Conservation (phyloP, 2,329 filamentous ascomycete species). For the Endothia cerciana region DNA sequence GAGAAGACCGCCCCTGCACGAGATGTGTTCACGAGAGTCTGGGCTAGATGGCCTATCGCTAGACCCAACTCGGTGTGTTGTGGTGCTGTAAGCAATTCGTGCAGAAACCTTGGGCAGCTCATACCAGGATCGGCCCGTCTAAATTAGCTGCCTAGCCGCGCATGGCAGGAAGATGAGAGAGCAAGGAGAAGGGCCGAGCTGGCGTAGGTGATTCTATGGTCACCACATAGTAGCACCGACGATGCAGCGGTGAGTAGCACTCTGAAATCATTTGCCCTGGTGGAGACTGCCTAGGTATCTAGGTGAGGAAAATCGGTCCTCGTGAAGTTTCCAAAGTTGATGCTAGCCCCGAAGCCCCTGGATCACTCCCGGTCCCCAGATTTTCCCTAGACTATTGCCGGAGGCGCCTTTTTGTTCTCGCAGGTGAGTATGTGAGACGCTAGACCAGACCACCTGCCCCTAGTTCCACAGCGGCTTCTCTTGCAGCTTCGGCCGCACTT, state of each 20-base stretch:
- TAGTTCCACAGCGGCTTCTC: too few relatives aligned
- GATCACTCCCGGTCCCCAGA: background rate
- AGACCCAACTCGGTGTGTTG: background rate
- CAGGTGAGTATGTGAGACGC: background rate
- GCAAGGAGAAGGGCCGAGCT: slow-evolving; percentile 1
- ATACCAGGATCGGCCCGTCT: background rate
- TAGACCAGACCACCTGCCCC: background rate
- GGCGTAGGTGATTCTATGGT: background rate
- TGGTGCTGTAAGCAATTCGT: background rate
- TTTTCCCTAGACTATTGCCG: background rate
- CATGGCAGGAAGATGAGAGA: background rate
- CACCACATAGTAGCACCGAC: background rate
- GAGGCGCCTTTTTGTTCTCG: background rate
- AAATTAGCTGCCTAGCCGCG: background rate
- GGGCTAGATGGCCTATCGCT: background rate
- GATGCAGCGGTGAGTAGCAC: background rate
- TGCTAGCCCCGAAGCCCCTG: too few relatives aligned
- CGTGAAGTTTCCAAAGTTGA: background rate
- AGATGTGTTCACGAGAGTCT: background rate
- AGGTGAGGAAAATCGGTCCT: too few relatives aligned
- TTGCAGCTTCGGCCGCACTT: background rate
- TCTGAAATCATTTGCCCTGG: background rate
- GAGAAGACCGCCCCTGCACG: slow-evolving; percentile 7
- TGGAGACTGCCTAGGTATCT: background rate
- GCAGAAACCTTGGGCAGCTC: background rate